phyloP scores from a whole-genome alignment of 106 monocot species.

The Cymbidium sinense region DNA sequence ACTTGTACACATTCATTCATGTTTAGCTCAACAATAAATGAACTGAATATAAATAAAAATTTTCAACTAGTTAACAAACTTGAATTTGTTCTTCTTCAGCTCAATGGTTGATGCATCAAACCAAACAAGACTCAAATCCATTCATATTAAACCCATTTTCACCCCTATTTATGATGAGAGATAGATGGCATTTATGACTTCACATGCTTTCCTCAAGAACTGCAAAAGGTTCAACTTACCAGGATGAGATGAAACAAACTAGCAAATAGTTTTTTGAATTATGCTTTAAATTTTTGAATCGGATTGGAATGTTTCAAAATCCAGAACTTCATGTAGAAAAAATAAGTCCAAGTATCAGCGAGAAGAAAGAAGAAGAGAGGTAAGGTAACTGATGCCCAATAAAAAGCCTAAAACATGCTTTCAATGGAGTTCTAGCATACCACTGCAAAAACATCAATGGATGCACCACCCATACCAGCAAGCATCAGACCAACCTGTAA shows the following conservation, averaged over 20 bases:
- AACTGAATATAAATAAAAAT: not conserved
- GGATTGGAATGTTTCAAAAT: not conserved
- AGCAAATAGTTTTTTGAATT: too few species aligned
- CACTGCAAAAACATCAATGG: slow-evolving; percentile 91
- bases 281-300: not conserved
- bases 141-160: too few species aligned
- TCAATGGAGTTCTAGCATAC: slow-evolving; percentile 16
- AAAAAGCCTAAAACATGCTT: not conserved
- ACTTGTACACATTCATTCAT: not conserved
- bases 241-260: too few species aligned
- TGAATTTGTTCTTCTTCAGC: not conserved
- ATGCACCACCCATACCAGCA: slow-evolving; percentile 78
- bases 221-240: too few species aligned
- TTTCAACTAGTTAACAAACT: not conserved
- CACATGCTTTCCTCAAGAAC: too few species aligned
- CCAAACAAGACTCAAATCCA: too few species aligned
- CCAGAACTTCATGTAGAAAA: not conserved
- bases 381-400: not conserved
- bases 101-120: not conserved
- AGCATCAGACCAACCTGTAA: slow-evolving; percentile 89
- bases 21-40: not conserved
- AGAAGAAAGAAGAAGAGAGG: not conserved
- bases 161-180: too few species aligned
- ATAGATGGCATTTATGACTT: too few species aligned
- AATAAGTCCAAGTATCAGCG: not conserved